Percentiles rank a stretch among this genome's conserved stretches.
phyloP scores from a whole-genome alignment of 2,329 filamentous ascomycete species.

The Stachybotrys echinatus region DNA sequence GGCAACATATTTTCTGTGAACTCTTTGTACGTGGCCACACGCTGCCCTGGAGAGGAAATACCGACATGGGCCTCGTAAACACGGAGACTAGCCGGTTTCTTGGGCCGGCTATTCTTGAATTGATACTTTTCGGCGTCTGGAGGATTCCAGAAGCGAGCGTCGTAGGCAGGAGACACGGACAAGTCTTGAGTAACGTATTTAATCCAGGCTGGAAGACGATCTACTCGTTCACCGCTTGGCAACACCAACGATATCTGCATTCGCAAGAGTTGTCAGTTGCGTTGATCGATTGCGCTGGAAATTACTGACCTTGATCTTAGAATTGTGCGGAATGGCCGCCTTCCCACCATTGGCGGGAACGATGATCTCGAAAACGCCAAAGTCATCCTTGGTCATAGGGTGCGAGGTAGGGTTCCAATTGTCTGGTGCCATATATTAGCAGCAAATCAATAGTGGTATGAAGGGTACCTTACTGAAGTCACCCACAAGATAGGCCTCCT shows the following conservation, averaged over 20 bases:
- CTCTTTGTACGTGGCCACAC: slow-evolving; percentile 92
- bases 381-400: slow-evolving; percentile 80
- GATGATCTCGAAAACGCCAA: slow-evolving; percentile 80
- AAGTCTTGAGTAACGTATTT: slow-evolving; percentile 95
- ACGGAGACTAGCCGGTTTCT: slow-evolving; percentile 78
- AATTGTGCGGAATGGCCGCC: slow-evolving; percentile 82
- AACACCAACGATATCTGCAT: slow-evolving; percentile 74
- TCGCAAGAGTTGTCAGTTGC: neutral
- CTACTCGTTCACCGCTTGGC: slow-evolving; percentile 73
- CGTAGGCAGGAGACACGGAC: slow-evolving; percentile 82
- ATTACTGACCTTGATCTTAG: slow-evolving; percentile 79
- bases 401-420: slow-evolving; percentile 80
- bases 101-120: slow-evolving; percentile 78
- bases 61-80: slow-evolving; percentile 99
- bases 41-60: slow-evolving; percentile 86
- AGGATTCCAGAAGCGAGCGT: slow-evolving; percentile 96
- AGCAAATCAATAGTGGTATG: neutral
- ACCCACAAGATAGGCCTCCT: slow-evolving; percentile 78
- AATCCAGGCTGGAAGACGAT: slow-evolving; percentile 94
- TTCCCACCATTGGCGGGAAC: slow-evolving; percentile 69
- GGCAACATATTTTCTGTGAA: slow-evolving; percentile 91
- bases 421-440: slow-evolving; percentile 43
- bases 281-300: neutral
- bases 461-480: slow-evolving; percentile 71
- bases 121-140: slow-evolving; percentile 69